Base-by-base conservation (phyloP, 768 basidiomycete genomes). In the Leccinum ochraceum region DNA sequence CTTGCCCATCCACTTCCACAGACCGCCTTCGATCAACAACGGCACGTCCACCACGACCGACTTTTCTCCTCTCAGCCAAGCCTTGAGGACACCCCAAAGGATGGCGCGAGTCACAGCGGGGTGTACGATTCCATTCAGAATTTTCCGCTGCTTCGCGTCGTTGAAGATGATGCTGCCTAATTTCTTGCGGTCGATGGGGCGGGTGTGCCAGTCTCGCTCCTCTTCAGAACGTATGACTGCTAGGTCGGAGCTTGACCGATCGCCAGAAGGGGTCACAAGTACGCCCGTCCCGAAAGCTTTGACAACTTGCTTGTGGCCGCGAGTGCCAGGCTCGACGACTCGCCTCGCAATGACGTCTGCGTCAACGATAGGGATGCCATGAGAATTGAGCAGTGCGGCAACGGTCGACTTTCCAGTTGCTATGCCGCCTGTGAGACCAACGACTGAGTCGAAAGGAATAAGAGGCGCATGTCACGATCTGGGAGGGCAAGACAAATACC, bases 341-440 rank as follows among this genome's bases (percentile, higher is more conserved):
- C 87, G 76, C 42, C 94, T 88, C 2, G 95, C 93, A 54, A 98
- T 81, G 13, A 92, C 63, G 79, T 98, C 96, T 2, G 95, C 95
- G 71, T 99, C 97, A 67, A 98, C 83, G 66, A 98, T 78, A 16
- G 94, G 92, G 34, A 98, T 77, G 30, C 73, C 67, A 65, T 86
- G 86, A 0, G 80, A 77, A 56, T 82, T 34, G 11, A 34, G 32
- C 32, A 34, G 32, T 34, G 32, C 32, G 32, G 94, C 92, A 16
- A 95, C 97, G 14, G 94, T 91, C 32, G 32, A 34, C 77, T 99
- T 99, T 56, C 96, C 95, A 7, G 94, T 95, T n/a, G 95, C 93
- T 59, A 34, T 34, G 32, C 98, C 98, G 2, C 95, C 94, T 30
- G 95, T 98, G 22, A 98, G 84, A 44, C 96, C 96, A 62, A 97